Base-by-base conservation (phyloP, 163 green algal genomes). In the Dunaliella salina region DNA sequence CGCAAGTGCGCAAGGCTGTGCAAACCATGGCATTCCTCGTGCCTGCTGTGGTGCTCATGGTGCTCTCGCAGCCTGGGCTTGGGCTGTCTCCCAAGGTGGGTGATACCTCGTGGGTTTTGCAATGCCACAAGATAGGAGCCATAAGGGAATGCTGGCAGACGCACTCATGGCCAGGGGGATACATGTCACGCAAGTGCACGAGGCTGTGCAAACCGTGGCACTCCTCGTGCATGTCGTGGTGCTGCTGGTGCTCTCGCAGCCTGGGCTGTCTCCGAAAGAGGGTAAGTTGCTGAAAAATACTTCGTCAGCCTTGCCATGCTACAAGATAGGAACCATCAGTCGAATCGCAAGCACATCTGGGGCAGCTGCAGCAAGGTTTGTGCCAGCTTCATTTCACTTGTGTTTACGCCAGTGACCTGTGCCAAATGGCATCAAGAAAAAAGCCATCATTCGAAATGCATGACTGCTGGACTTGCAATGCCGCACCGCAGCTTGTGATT, bases 1-100 rank as follows among this genome's bases (percentile, higher is more conserved):
- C 83, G 32, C 50, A 81, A 5, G 91, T 94, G n/a, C 90, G 92
- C 84, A 94, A 93, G 86, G 63, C 30, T 5, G 45, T 98, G 17
- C 95, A 98, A 88, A 93, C 89, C 0, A 84, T 95, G 0, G 93
- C 95, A 0, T 96, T 98, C 86, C 84, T 97, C 22, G 92, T 93
- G 0, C 95, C 95, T 0, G 94, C 95, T 22, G 86, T 83, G 0
- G 92, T 93, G 25, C 91, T 98, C 83, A 29, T 95, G 57, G 81
- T 95, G 83, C 93, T 98, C 40, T 75, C 93, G 0, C 88, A 91
- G 72, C 90, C 89, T 0, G 88, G 83, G n/a, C n/a, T n/a, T n/a
- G n/a, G n/a, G 50, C 89, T 96, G 33, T 88, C 91, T 0, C 88
- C 92, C 33, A 69, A 83, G n/a, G 50, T 90, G 22, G 92, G 93